Evolutionary conservation across 441 rosid species (phyloP), one percentile per base, ranked within the genome.

Genomic region (Brassica hybrid): DNA sequence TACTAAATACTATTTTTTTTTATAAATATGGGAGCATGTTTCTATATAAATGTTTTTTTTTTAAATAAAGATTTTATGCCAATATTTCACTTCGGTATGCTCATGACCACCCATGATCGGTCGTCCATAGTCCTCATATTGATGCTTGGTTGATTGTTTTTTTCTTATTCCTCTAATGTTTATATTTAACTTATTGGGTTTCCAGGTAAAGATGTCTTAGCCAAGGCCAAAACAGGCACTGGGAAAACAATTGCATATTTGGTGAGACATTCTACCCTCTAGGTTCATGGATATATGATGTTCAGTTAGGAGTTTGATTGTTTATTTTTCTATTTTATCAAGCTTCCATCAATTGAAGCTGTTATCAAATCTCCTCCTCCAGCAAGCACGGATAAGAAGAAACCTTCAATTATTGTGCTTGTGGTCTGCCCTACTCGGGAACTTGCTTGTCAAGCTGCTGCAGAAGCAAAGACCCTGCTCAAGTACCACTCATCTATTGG

Each of bases 341-440:
- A 95, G 98, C 97, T 94, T 86, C 99, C 99, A 61, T 85, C 97
- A 23, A 96, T 94, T 84, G 98, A 96, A 88, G 88, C 87, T 64
- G 84, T 96, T 67, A 72, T 85, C 38, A 92, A 88, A 60, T 85
- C 92, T 79, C 90, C 92, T 78, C 89, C 92, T 56, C n/a, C n/a
- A n/a, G 60, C 63, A 74, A 88, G 76, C 41, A 86, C 87, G 54
- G 91, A 92, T 79, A 83, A 19, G 99, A 94, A 88, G 98, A 94
- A 72, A 89, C n/a, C n/a, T n/a, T n/a, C n/a, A 86, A 88, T 96
- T 85, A 74, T 83, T 78, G 94, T 91, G 71, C 94, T 96, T 83
- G 87, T 96, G 67, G 86, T 94, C 8, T 94, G 98, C 80, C 98
- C 99, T 72, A 96, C 98, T 59, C 87, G 98, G 70, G 99, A 96